Evolutionary conservation across 768 basidiomycete species (phyloP), one percentile per base, ranked within the genome.

Genomic region (Russula olivacea): DNA sequence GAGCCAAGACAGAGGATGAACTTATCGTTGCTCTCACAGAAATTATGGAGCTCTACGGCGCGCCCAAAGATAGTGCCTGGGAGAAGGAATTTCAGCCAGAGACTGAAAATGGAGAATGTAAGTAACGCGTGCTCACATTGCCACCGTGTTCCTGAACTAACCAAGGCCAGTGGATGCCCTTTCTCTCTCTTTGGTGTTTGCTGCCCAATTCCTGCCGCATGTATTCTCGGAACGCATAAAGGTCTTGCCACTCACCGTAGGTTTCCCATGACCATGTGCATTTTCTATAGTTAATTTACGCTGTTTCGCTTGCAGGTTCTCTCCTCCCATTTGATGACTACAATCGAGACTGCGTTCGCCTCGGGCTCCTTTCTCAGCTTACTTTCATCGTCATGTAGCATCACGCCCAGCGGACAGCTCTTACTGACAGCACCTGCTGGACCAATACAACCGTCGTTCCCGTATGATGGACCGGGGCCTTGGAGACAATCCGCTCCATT

Each of bases 11-110:
- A 11, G 86, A 91, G 71, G 81, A 87, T 58, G 86, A 89, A 68
- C 71, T 83, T 28, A 76, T 91, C 34, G 76, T 92, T 30, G 82
- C 87, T 3, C 76, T 90, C 30, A 89, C 90, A 9, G 89, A 91
- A 70, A 80, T 87, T 25, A 81, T 91, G 71, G 89, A 91, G 67
- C 73, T 79, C 12, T 84, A 86, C 64, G 68, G 61, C 12, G 66
- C 57, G 25, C 59, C 61, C 5, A 60, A 70, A 8, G 73, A 76
- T 5, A 72, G 71, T 52, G 76, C 76, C 17, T 90, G 89, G 89
- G 83, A 86, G 69, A 80, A 77, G 56, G 88, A 91, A 68, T 90
- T 89, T 69, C 78, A 79, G 61, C 80, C 81, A n/a, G 75, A 76
- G 19, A 75, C 78, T 7, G 78, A 80, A 66, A 78, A 74, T 69